A percentile compares a stretch with the other conserved stretches of the same genome.
phyloP scores from a whole-genome alignment of 306 rosid species.

The Crotalaria pallida region DNA sequence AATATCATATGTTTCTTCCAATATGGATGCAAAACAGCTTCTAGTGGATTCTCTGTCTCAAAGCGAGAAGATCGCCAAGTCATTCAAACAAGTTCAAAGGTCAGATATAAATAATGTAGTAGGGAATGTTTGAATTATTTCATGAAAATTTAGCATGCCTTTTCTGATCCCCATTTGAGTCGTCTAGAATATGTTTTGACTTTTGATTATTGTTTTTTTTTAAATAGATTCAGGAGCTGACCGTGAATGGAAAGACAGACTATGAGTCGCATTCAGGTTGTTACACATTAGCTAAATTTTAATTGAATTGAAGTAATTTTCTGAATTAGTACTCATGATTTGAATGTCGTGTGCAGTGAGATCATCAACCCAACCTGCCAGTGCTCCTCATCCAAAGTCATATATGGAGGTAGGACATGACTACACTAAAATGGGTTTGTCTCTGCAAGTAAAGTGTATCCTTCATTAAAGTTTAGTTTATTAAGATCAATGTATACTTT shows the following conservation, averaged over 20 bases:
- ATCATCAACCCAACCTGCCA: conserved; percentile 58
- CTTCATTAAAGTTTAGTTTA: too few relatives aligned
- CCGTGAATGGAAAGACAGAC: conserved; percentile 51
- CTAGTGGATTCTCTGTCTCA: conserved; percentile 30
- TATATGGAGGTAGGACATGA: conserved; percentile 45
- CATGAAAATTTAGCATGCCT: conserved; percentile 2
- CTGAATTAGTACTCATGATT: conserved; percentile 13
- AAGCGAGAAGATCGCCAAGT: conserved; percentile 38
- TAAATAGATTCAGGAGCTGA: conserved; percentile 37
- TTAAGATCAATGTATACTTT: too few relatives aligned
- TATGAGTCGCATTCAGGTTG: conserved; percentile 46
- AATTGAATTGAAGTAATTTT: not conserved
- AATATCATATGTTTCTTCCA: conserved; percentile 20
- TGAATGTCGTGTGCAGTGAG: conserved; percentile 43
- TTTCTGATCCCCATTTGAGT: conserved; percentile 3
- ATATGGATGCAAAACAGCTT: conserved; percentile 31
- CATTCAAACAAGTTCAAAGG: conserved; percentile 53
- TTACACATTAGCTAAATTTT: conserved; percentile 13
- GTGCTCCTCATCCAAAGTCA: conserved; percentile 76
- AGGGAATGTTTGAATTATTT: conserved; percentile 9
- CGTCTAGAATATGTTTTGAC: not conserved
- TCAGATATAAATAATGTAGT: conserved; percentile 26
- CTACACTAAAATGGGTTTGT: not conserved
- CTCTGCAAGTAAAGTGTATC: too few relatives aligned
- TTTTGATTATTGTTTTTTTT: conserved; percentile 1